Conservation (phyloP, 306 rosid species). For the Vigna unguiculata region DNA sequence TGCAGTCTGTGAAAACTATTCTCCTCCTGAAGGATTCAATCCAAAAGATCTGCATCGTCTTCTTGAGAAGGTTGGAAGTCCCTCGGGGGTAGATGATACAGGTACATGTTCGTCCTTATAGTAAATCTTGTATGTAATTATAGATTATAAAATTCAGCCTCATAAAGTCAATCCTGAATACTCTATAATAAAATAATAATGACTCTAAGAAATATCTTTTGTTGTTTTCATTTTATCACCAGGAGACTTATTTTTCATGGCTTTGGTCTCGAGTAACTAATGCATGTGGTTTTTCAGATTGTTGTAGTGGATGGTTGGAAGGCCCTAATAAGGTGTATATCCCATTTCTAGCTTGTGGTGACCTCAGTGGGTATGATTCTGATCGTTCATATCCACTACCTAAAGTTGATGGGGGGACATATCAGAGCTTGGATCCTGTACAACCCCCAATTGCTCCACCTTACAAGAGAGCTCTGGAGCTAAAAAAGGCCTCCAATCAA, state of each 20-base stretch:
- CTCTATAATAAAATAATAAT: background rate
- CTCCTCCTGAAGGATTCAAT: conserved; percentile 93
- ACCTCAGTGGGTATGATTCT: conserved; percentile 85
- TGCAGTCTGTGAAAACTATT: conserved; percentile 95
- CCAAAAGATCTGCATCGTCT: conserved; percentile 85
- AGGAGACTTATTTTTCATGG: conserved; percentile 18
- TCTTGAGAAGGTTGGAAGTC: conserved; percentile 96
- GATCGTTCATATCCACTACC: conserved; percentile 92
- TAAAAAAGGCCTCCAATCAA: conserved; percentile 46
- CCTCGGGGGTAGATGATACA: conserved; percentile 85
- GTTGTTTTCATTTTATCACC: conserved; percentile 16
- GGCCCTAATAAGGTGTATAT: conserved; percentile 95
- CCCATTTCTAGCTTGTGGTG: conserved; percentile 94
- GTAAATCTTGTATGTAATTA: conserved; percentile 4
- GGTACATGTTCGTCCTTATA: conserved; percentile 56
- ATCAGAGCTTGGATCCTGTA: conserved; percentile 86
- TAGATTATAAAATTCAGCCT: background rate
- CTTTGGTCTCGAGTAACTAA: conserved; percentile 18
- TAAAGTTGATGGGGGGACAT: conserved; percentile 77
- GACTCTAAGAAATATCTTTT: background rate
- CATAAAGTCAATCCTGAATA: conserved; percentile 6
- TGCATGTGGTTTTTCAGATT: conserved; percentile 63
- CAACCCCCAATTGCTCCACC: conserved; percentile 93
- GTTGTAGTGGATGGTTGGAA: conserved; percentile 97
- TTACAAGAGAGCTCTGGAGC: conserved; percentile 50